These are phyloP conservation scores for Fusarium incarnatum DNA, from an alignment of 2,329 filamentous ascomycete species.

Conservation along the genomic window DNA sequence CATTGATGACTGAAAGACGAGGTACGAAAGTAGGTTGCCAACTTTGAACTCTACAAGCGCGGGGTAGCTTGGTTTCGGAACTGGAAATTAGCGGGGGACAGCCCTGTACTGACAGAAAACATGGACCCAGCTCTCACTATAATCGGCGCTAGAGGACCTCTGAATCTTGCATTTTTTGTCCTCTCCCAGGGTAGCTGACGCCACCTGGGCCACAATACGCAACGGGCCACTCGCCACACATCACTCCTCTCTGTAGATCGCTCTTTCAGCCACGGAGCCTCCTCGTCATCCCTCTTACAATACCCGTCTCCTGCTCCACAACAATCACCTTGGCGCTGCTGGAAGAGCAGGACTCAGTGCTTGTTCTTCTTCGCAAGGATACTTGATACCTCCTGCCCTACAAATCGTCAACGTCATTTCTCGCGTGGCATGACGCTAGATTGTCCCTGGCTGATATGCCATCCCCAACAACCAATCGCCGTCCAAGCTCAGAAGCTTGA, in stretches of 20 bases:
- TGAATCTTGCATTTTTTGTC: conserved; percentile 15
- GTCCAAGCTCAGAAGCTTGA: conserved; percentile 15
- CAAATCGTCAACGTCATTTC: conserved; percentile 45
- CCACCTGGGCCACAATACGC: conserved; percentile 1
- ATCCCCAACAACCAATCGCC: conserved; percentile 28
- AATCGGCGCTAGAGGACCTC: conserved; percentile 3
- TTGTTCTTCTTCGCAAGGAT: background rate
- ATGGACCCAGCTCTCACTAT: background rate
- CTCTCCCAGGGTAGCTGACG: conserved; percentile 31
- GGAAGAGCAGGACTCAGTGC: conserved; percentile 27
- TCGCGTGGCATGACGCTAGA: conserved; percentile 40
- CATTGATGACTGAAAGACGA: background rate
- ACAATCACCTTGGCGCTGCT: conserved; percentile 35
- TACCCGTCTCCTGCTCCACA: conserved; percentile 31
- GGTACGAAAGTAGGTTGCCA: conserved; percentile 10
- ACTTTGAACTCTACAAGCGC: conserved; percentile 27
- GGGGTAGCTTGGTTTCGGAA: conserved; percentile 24
- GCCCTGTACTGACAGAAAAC: conserved; percentile 11
- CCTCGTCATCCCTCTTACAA: conserved; percentile 33
- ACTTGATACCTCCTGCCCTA: conserved; percentile 23
- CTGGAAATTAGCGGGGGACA: conserved; percentile 8
- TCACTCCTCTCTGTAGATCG: conserved; percentile 17
- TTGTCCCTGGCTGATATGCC: conserved; percentile 21
- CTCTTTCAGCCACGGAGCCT: conserved; percentile 35
- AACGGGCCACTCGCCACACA: conserved; percentile 40